Percentiles rank a stretch among this genome's conserved stretches.
Conservation (phyloP, 2,329 filamentous ascomycete genomes). For the Botrytis elliptica region DNA sequence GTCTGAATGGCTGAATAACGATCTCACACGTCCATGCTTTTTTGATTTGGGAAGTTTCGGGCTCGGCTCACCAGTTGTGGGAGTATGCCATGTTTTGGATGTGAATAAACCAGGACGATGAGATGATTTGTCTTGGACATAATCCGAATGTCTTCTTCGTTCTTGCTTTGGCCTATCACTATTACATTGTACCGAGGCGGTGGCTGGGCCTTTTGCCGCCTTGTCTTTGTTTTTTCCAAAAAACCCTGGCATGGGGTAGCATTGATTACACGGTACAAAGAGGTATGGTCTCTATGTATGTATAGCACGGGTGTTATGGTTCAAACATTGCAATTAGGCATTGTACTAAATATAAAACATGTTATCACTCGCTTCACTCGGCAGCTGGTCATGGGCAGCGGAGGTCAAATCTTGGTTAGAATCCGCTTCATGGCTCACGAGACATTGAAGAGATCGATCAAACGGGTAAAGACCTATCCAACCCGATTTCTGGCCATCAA, state of each 20-base stretch:
- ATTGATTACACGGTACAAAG: not conserved
- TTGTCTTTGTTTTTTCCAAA: not conserved
- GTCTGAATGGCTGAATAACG: not conserved
- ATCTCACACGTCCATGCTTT: not conserved
- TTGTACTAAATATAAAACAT: not conserved
- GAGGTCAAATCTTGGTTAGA: not conserved
- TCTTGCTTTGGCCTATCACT: not conserved
- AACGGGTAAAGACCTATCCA: not conserved
- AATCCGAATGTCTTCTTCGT: not conserved
- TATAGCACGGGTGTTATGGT: not conserved
- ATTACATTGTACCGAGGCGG: not conserved
- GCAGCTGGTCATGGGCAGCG: too few species aligned
- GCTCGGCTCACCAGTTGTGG: not conserved
- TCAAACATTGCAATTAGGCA: not conserved
- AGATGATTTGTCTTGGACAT: not conserved
- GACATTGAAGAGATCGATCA: not conserved
- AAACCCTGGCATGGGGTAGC: not conserved
- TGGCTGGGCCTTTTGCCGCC: not conserved
- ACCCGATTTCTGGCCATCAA: too few species aligned
- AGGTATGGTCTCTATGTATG: not conserved
- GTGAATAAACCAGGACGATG: not conserved
- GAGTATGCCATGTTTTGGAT: not conserved
- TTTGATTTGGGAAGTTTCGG: not conserved
- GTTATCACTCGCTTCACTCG: not conserved
- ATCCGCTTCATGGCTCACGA: not conserved